These are phyloP conservation scores for Leptodermis oblonga DNA, from an alignment of 257 asterid genomes.

Conservation along the genomic window DNA sequence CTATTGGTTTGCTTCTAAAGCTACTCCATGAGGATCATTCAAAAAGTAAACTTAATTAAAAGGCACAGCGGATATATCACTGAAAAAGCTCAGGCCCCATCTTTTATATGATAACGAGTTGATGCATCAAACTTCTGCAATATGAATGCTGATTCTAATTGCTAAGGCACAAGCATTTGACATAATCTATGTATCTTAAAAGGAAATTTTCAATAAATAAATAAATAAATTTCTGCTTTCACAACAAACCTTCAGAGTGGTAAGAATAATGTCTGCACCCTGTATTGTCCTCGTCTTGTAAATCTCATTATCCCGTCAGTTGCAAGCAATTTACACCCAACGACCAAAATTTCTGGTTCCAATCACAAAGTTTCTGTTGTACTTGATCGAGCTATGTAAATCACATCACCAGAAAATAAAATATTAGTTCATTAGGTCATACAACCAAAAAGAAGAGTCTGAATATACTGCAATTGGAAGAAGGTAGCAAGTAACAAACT, in stretches of 20 bases:
- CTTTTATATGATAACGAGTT: constrained; percentile 79
- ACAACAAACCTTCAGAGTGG: constrained; percentile 85
- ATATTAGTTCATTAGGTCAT: too few species aligned
- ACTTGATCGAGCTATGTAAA: constrained; percentile 95
- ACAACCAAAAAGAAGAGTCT: constrained; percentile 6
- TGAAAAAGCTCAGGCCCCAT: constrained; percentile 95
- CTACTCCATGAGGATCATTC: constrained; percentile 97
- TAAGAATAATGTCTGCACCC: constrained; percentile 90
- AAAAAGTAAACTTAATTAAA: constrained; percentile 96
- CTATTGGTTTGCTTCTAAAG: constrained; percentile 89
- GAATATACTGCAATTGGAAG: neutral
- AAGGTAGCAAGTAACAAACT: neutral
- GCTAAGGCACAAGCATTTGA: constrained; percentile 1
- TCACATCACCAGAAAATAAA: constrained; percentile 34
- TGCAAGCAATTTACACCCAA: constrained; percentile 84
- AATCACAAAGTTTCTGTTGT: constrained; percentile 86
- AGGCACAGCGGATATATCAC: constrained; percentile 86
- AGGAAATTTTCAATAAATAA: too few species aligned
- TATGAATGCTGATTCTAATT: constrained; percentile 21
- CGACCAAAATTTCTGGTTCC: constrained; percentile 80
- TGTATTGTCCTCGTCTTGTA: constrained; percentile 61
- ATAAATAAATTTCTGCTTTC: neutral
- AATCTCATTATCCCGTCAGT: constrained; percentile 83
- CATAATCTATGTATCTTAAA: neutral
- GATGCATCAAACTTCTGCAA: constrained; percentile 90